phyloP scores from a whole-genome alignment of 805 yeast species.

The Candida verbasci region DNA sequence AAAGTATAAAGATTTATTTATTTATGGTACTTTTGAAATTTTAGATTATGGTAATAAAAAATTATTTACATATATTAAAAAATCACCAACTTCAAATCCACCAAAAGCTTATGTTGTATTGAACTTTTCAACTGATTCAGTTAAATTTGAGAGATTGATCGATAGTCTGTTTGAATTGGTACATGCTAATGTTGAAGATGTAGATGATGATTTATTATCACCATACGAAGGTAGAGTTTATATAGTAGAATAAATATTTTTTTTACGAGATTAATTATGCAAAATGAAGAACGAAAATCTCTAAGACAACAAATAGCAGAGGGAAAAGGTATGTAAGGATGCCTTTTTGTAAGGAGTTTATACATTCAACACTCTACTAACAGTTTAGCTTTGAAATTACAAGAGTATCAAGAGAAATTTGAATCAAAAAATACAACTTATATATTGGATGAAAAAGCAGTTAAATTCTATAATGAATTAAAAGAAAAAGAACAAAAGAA shows the following conservation, averaged over 20 bases:
- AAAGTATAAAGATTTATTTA: conserved; percentile 37
- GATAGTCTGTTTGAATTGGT: conserved; percentile 28
- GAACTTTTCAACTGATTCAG: conserved; percentile 37
- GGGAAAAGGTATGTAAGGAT: conserved; percentile 28
- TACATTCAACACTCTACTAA: not conserved
- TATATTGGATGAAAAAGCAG: conserved; percentile 34
- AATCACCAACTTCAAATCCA: conserved; percentile 1
- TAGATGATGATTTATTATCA: conserved; percentile 21
- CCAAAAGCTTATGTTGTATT: conserved; percentile 38
- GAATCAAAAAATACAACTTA: conserved; percentile 35
- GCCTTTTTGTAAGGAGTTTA: not conserved
- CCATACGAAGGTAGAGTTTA: conserved; percentile 48
- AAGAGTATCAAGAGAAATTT: conserved; percentile 18
- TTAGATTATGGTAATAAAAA: conserved; percentile 41
- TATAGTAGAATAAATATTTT: conserved; percentile 5
- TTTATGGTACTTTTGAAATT: conserved; percentile 42
- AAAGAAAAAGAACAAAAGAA: conserved; percentile 15
- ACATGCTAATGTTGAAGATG: conserved; percentile 22
- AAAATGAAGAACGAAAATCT: conserved; percentile 25
- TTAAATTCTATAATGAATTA: conserved; percentile 29
- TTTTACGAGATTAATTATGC: too few relatives aligned
- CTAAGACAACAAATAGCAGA: conserved; percentile 40
- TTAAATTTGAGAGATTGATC: conserved; percentile 24
- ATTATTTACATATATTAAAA: conserved; percentile 36
- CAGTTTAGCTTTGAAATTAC: conserved; percentile 4